These are phyloP conservation scores for Suillus fuscotomentosus DNA, from an alignment of 768 basidiomycete species.

Conservation along the genomic window DNA sequence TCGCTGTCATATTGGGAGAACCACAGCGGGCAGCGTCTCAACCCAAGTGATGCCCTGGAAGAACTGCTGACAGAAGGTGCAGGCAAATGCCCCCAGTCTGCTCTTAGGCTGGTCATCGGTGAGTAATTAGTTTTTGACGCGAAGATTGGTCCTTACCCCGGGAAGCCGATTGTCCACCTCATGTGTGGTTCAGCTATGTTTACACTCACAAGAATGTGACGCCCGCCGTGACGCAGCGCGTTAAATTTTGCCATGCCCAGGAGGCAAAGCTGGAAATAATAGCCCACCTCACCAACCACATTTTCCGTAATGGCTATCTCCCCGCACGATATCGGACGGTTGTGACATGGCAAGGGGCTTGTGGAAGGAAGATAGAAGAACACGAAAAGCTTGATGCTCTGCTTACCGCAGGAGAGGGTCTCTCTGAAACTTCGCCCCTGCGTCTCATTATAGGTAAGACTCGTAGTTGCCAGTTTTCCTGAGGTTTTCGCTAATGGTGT, in stretches of 20 bases:
- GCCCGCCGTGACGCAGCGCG: slow-evolving; percentile 39
- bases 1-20: slow-evolving; percentile 46
- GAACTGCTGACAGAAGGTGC: slow-evolving; percentile 36
- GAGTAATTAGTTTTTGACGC: slow-evolving; percentile 12
- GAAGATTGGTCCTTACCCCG: neutral
- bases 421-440: slow-evolving; percentile 18
- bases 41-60: slow-evolving; percentile 34
- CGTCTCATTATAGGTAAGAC: slow-evolving; percentile 19
- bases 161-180: slow-evolving; percentile 39
- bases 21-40: slow-evolving; percentile 36
- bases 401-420: slow-evolving; percentile 15
- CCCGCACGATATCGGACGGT: slow-evolving; percentile 32
- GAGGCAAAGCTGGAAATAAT: slow-evolving; percentile 36
- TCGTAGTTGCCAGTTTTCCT: neutral
- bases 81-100: slow-evolving; percentile 42
- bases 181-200: slow-evolving; percentile 45
- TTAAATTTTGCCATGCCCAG: slow-evolving; percentile 34
- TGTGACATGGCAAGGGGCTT: slow-evolving; percentile 41
- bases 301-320: slow-evolving; percentile 41
- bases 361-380: slow-evolving; percentile 34
- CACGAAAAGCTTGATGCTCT: slow-evolving; percentile 24
- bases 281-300: slow-evolving; percentile 47
- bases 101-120: slow-evolving; percentile 48
- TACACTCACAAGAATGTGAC: slow-evolving; percentile 33
- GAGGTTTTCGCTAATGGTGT: neutral